These are phyloP conservation scores for Microbotryomycetes sp. DNA, from an alignment of 1,284 basidiomycete genomes.

Conservation along the genomic window DNA sequence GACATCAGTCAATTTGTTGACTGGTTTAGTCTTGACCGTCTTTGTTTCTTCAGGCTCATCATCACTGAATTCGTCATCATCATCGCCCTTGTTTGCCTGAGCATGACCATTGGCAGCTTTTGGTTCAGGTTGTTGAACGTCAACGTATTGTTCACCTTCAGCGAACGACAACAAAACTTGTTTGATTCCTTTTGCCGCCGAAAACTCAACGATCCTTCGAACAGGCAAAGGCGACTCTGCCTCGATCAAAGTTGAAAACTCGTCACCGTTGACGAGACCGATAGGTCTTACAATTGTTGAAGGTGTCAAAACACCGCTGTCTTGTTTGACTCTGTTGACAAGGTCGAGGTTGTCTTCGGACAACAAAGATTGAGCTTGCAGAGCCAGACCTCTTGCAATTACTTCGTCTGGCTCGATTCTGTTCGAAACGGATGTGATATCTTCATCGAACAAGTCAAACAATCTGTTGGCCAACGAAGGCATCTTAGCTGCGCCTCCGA, in stretches of 20 bases:
- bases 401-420: slow-evolving; percentile 79
- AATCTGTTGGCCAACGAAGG: slow-evolving; percentile 77
- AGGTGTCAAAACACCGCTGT: slow-evolving; percentile 14
- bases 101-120: slow-evolving; percentile 19
- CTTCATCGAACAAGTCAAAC: slow-evolving; percentile 62
- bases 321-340: slow-evolving; percentile 43
- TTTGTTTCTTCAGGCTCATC: slow-evolving; percentile 54
- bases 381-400: slow-evolving; percentile 77
- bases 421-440: slow-evolving; percentile 50
- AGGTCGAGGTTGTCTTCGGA: slow-evolving; percentile 40
- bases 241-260: slow-evolving; percentile 43
- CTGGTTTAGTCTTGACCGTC: slow-evolving; percentile 61
- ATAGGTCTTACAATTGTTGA: slow-evolving; percentile 50
- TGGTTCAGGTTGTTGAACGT: slow-evolving; percentile 55
- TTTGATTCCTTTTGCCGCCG: slow-evolving; percentile 55
- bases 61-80: slow-evolving; percentile 48
- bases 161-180: slow-evolving; percentile 72
- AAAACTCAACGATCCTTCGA: slow-evolving; percentile 62
- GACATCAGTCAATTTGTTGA: slow-evolving; percentile 56
- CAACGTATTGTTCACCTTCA: slow-evolving; percentile 76
- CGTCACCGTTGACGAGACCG: slow-evolving; percentile 62
- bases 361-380: slow-evolving; percentile 70
- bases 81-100: slow-evolving; percentile 40
- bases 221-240: slow-evolving; percentile 47
- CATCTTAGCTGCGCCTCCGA: slow-evolving; percentile 79